Base-by-base conservation (phyloP, 352 stramenopile genomes). In the Hyaloperonospora brassicae region DNA sequence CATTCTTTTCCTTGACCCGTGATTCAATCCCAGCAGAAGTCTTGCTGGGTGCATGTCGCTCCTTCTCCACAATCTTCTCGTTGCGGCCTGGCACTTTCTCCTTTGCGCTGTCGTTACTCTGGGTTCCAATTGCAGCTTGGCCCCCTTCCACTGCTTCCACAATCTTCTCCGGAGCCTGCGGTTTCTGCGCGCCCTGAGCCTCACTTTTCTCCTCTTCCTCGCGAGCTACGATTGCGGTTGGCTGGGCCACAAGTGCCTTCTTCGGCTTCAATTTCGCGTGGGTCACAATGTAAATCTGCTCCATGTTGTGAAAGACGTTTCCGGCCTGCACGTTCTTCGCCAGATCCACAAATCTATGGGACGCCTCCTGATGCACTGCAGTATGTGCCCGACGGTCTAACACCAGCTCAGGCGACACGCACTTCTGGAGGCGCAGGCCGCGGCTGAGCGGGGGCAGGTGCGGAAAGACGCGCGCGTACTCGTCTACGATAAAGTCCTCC, bases 261-360 rank as follows among this genome's bases (percentile, higher is more conserved):
- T 62, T 50, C 24, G 68, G 66, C 49, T 48, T 55, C 35, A 40
- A 5, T 7, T 47, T 34, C 31, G 38, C 23, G 55, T 79, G 79
- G 17, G 60, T 30, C 21, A 80, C 75, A 10, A 90, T 66, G 55
- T 87, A 90, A 27, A 90, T 74, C 59, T 86, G 79, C 64, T 90
- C 79, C 79, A 90, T 90, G 55, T 81, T 71, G 47, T 68, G 45
- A 52, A 90, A 90, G 25, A 84, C 73, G 42, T 87, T 88, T 51
- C 77, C 77, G 11, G 76, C 67, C 59, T 90, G 79, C 41, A 87
- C 76, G 30, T 83, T 86, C 68, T 90, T 90, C 57, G 75, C 74
- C 46, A 90, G 55, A 40, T 90, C 79, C 44, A 87, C 77, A 39
- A 88, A 90, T 35, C 54, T 76, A 52, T 83, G 74, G 12, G 61